phyloP scores from a whole-genome alignment of 306 rosid genomes.

The Fragaria vesca region DNA sequence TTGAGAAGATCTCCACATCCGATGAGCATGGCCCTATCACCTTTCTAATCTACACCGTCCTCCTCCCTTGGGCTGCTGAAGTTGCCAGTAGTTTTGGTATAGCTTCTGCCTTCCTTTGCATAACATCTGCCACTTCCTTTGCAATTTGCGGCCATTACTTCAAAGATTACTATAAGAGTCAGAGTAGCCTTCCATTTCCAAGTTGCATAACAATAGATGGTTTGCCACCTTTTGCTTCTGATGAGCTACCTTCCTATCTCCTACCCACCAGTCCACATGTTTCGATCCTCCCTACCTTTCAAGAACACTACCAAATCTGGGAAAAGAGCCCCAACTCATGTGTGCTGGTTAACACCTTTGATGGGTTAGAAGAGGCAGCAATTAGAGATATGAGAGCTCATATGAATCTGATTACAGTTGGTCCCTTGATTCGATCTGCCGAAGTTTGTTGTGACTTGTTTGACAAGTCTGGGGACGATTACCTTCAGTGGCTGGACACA shows the following conservation, averaged over 20 bases:
- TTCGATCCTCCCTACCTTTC: conserved; percentile 6
- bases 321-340: conserved; percentile 3
- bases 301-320: conserved; percentile 14
- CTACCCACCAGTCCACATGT: conserved; percentile 10
- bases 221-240: conserved; percentile 4
- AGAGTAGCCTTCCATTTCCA: background rate
- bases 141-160: conserved; percentile 19
- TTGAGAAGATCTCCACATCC: conserved; percentile 4
- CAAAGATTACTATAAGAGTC: background rate
- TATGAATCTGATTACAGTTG: conserved; percentile 33
- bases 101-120: conserved; percentile 25
- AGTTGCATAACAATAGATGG: conserved; percentile 6
- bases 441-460: conserved; percentile 43
- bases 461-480: conserved; percentile 7
- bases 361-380: conserved; percentile 27
- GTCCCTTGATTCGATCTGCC: conserved; percentile 55
- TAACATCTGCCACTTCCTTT: conserved; percentile 12
- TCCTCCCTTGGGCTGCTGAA: conserved; percentile 27
- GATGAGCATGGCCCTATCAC: conserved; percentile 19
- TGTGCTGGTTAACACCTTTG: conserved; percentile 29
- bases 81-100: conserved; percentile 24
- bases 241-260: conserved; percentile 15
- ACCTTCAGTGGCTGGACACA: conserved; percentile 52
- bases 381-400: conserved; percentile 7
- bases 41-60: conserved; percentile 19